Evolutionary conservation across 2,329 filamentous ascomycete species (phyloP).

Genomic region (Claviceps pusilla): DNA sequence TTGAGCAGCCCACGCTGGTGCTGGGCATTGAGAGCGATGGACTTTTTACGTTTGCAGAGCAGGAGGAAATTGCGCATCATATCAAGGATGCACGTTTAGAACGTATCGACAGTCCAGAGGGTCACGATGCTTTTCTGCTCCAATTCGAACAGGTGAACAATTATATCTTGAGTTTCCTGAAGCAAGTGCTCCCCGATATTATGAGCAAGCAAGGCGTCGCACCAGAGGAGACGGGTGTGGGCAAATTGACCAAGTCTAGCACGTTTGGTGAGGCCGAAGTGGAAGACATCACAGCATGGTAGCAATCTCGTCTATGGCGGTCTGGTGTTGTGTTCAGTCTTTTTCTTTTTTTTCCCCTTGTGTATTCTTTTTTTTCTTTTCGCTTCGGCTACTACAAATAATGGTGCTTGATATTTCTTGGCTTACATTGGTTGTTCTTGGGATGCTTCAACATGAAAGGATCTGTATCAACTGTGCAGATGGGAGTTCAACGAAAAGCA

Average conservation of each 20-base stretch:
- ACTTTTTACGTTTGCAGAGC: conserved; percentile 92
- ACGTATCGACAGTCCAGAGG: conserved; percentile 85
- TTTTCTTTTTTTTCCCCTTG: background rate
- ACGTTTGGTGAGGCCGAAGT: conserved; percentile 93
- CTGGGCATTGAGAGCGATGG: conserved; percentile 92
- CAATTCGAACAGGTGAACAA: conserved; percentile 96
- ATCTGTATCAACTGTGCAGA: background rate
- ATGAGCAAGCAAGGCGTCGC: conserved; percentile 50
- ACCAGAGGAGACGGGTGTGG: conserved; percentile 36
- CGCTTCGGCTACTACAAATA: no score
- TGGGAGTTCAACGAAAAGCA: background rate
- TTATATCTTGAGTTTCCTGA: conserved; percentile 71
- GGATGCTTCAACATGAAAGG: background rate
- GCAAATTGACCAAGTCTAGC: conserved; percentile 65
- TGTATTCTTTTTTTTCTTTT: background rate
- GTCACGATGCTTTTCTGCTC: conserved; percentile 88
- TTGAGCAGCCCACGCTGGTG: conserved; percentile 79
- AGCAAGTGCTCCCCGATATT: conserved; percentile 71
- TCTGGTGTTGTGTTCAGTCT: background rate
- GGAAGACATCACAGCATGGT: conserved; percentile 93
- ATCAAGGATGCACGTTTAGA: conserved; percentile 66
- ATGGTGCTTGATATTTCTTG: background rate
- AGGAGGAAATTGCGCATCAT: conserved; percentile 73
- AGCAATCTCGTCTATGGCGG: conserved; percentile 13
- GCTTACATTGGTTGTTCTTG: background rate